Evolutionary conservation across 352 stramenopile genomes (phyloP).

Genomic region (Phytophthora pluvialis): DNA sequence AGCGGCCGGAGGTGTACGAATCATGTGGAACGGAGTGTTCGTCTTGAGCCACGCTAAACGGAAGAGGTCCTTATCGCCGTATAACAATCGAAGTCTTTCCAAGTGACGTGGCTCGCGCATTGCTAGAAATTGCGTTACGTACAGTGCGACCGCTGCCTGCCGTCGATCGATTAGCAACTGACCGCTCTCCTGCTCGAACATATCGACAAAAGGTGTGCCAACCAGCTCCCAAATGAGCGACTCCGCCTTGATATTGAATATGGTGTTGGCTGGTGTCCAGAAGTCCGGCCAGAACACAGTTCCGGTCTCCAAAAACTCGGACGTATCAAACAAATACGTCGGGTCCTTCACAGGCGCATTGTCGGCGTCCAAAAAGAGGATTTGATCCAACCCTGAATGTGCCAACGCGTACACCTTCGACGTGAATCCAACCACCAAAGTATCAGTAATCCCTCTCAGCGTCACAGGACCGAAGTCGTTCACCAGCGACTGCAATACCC

Average conservation of each 20-base stretch:
- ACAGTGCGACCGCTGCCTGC: constrained; percentile 18
- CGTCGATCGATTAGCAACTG: constrained; percentile 69
- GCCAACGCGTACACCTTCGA: constrained; percentile 61
- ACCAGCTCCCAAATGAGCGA: constrained; percentile 69
- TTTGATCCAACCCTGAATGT: constrained; percentile 43
- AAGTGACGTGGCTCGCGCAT: constrained; percentile 43
- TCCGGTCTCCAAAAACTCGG: constrained; percentile 57
- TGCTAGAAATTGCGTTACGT: constrained; percentile 48
- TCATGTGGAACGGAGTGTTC: constrained; percentile 54
- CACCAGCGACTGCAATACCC: constrained; percentile 33
- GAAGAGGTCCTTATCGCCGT: constrained; percentile 70
- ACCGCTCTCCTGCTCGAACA: constrained; percentile 86
- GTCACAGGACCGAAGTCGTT: constrained; percentile 34
- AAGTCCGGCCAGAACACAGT: constrained; percentile 86
- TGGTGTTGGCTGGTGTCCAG: constrained; percentile 68
- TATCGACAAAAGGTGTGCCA: constrained; percentile 81
- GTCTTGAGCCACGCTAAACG: constrained; percentile 64
- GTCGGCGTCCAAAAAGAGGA: constrained; percentile 82
- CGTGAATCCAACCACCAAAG: constrained; percentile 48
- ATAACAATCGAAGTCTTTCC: constrained; percentile 38
- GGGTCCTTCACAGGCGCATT: constrained; percentile 78
- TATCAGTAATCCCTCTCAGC: constrained; percentile 35
- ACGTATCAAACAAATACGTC: constrained; percentile 78
- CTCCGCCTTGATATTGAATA: constrained; percentile 68
- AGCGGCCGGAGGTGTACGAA: constrained; percentile 43